Evolutionary conservation across 2,329 filamentous ascomycete genomes (phyloP), one percentile per base, ranked within the genome.

Genomic region (Verticillium albo-atrum): DNA sequence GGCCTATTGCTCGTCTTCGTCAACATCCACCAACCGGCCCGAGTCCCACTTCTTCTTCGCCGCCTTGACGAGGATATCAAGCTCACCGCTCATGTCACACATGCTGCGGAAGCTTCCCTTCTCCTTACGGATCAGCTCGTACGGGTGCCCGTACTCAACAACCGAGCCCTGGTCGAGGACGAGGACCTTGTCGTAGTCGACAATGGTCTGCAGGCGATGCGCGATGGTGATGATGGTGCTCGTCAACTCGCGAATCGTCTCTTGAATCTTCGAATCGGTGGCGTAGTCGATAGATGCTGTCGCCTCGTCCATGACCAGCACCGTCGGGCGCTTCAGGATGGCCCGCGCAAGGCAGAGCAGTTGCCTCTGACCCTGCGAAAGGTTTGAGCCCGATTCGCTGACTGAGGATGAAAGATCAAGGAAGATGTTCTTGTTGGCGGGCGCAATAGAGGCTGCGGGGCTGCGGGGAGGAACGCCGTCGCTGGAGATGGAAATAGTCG

Each of bases 281-380:
- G 88, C 89, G 75, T 98, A 98, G 76, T 99, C 95, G 69, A 99
- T 98, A 0, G 91, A 96, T 0, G 95, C 95, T 0, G 95, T 99
- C 1, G 95, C 95, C 79, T 99, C 95, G 74, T 99, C 95, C 95
- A 99, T 98, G 70, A 99, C 89, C n/a, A 99, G 81, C 2, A 99
- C 92, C 64, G 90, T 93, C 0, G 95, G 93, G 34, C 86, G 85
- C 76, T 96, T 97, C 63, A 99, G 88, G 66, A 99, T 86, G 0
- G 95, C 95, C 58, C 95, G 89, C 0, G 94, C 95, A 10, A 99
- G 86, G 71, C 95, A 99, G 59, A 99, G 81, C 10, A 99, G 88
- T 74, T 99, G 95, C 7, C 95, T 88, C 73, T 99, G 95, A 54
- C 95, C 95, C 74, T 99, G 95, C 0, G 94, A 98, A 12, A 99